Conservation (phyloP, 1,139 yeast species). For the Pneumocystis oryctolagi region DNA sequence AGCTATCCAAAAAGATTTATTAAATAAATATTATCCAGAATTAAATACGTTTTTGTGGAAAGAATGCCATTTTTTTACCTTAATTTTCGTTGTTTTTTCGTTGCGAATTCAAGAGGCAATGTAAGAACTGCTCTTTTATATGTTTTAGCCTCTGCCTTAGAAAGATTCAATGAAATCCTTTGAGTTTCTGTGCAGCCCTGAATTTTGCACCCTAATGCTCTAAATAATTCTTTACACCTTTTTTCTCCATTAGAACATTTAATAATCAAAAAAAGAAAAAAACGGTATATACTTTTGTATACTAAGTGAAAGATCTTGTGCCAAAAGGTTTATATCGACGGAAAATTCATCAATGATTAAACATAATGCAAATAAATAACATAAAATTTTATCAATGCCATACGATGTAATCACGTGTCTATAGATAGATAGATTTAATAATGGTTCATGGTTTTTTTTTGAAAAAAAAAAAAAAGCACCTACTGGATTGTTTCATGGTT, state of each 20-base stretch:
- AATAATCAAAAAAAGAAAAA: background rate
- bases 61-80: background rate
- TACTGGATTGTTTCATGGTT: conserved; percentile 30
- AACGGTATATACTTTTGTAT: conserved; percentile 45
- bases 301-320: conserved; percentile 70
- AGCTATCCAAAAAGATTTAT: background rate
- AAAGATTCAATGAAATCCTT: conserved; percentile 71
- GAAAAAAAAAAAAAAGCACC: too few relatives aligned
- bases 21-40: background rate
- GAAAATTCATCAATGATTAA: conserved; percentile 64
- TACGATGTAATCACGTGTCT: conserved; percentile 70
- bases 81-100: background rate
- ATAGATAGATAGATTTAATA: too few relatives aligned
- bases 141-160: conserved; percentile 46
- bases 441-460: too few relatives aligned
- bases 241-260: background rate
- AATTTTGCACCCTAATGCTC: conserved; percentile 68
- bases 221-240: conserved; percentile 37
- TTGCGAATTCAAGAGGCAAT: conserved; percentile 63
- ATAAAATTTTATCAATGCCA: conserved; percentile 69
- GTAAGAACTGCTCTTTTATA: conserved; percentile 69
- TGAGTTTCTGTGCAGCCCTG: conserved; percentile 65
- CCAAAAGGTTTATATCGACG: conserved; percentile 65
- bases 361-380: conserved; percentile 58
- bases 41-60: background rate